Base-by-base conservation (phyloP, 2,329 filamentous ascomycete species). In the Pestalotiopsis sp. region DNA sequence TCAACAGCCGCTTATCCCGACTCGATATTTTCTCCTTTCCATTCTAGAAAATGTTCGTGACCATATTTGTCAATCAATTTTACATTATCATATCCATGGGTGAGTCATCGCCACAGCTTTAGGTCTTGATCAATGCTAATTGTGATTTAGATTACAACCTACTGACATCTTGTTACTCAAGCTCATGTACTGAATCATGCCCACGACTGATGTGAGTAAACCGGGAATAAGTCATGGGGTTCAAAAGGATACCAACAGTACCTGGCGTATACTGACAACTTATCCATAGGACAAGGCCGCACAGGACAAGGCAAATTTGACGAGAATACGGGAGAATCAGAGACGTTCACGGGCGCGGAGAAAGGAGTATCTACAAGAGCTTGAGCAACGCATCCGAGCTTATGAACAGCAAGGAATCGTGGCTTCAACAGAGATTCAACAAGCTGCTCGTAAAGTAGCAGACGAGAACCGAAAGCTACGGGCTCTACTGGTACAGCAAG, bases 281-380 rank as follows among this genome's bases (percentile, higher is more conserved):
- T n/a, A n/a, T 4, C 14, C 4, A 36, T 20, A 62, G 59, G 59
- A 62, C 20, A 62, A 40, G 38, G 59, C 49, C 14, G 69, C 66
- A 13, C 20, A 66, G 31, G 69, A 71, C 41, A 71, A 72, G 57
- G 49, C 70, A 40, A 70, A 71, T 58, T 69, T 73, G 6, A 66
- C 41, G 4, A 72, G 73, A 52, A 91, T 94, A 72, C 87, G 92
- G 72, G 91, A 94, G 74, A 95, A 94, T 75, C 92, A 94, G 77
- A 86, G 92, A 68, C 89, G 92, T 70, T 93, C 90, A n/a, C 89
- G 92, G 66, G 91, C 91, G 60, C 87, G 92, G 45, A 86, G 90
- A 71, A 93, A 92, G 81, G 91, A 93, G 75, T 93, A 94, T 76
- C 81, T 93, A 52, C 84, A 89, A 70, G 90, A 92, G 67, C 85